phyloP scores from a whole-genome alignment of 495 filamentous ascomycete genomes.

The Aspergillus baeticus region DNA sequence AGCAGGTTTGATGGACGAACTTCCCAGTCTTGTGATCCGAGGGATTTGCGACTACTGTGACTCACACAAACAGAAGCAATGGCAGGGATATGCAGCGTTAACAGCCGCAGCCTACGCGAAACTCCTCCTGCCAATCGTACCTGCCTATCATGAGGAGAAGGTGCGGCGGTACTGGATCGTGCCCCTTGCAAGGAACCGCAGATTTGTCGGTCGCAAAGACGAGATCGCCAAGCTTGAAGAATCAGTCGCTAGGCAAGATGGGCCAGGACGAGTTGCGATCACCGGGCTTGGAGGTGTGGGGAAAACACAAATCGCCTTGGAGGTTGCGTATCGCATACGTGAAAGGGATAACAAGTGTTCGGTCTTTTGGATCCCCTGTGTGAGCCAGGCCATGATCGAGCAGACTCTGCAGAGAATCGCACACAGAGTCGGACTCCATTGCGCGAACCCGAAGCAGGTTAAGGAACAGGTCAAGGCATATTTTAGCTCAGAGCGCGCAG shows the following conservation, averaged over 20 bases:
- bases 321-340: constrained; percentile 29
- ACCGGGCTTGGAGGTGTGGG: constrained; percentile 42
- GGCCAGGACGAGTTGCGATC: constrained; percentile 22
- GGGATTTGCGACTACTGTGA: constrained; percentile 23
- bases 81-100: constrained; percentile 25
- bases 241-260: background rate
- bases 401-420: background rate
- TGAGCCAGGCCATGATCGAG: constrained; percentile 1
- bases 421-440: background rate
- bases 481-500: background rate
- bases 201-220: background rate
- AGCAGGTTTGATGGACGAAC: background rate
- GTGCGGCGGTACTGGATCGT: background rate
- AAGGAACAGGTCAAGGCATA: background rate
- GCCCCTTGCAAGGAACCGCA: background rate
- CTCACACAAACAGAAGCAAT: background rate
- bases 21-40: background rate
- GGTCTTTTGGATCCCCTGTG: constrained; percentile 6
- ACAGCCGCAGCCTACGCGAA: constrained; percentile 32
- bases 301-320: constrained; percentile 43
- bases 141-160: background rate
- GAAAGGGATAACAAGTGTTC: constrained; percentile 19
- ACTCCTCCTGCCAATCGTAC: constrained; percentile 22
- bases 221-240: background rate
- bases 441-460: background rate